Conservation (phyloP, 495 filamentous ascomycete species). For the Neurospora discreta region DNA sequence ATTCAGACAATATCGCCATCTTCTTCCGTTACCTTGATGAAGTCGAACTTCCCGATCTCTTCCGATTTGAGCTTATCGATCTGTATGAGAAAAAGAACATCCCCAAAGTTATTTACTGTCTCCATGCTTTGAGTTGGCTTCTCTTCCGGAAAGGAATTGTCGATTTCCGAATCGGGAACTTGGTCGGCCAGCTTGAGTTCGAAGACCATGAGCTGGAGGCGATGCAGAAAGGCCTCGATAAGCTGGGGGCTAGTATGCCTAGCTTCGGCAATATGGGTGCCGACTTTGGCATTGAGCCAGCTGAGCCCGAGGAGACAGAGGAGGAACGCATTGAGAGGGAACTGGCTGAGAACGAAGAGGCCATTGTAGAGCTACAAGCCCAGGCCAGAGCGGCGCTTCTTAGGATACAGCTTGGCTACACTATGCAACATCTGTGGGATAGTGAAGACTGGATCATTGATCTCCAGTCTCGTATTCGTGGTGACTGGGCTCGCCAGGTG, state of each 20-base stretch:
- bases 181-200: slow-evolving; percentile 94
- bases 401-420: slow-evolving; percentile 64
- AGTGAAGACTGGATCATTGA: slow-evolving; percentile 66
- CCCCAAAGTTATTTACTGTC: slow-evolving; percentile 97
- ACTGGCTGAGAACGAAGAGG: slow-evolving; percentile 58
- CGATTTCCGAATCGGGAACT: slow-evolving; percentile 93
- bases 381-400: slow-evolving; percentile 75
- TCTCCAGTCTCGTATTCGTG: slow-evolving; percentile 74
- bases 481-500: slow-evolving; percentile 58
- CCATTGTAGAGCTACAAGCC: slow-evolving; percentile 70
- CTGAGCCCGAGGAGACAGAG: slow-evolving; percentile 70
- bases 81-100: slow-evolving; percentile 99
- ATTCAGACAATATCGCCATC: slow-evolving; percentile 91
- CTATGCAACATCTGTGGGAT: slow-evolving; percentile 89
- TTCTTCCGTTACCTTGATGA: slow-evolving; percentile 92
- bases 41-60: slow-evolving; percentile 93
- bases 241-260: slow-evolving; percentile 88
- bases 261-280: slow-evolving; percentile 96
- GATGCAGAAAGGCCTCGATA: slow-evolving; percentile 93
- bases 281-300: slow-evolving; percentile 70
- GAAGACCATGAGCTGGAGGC: slow-evolving; percentile 95
- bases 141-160: slow-evolving; percentile 90
- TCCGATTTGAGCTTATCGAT: slow-evolving; percentile 95
- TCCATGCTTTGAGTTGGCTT: slow-evolving; percentile 93
- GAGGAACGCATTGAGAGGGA: slow-evolving; percentile 83